Conservation (phyloP, 306 rosid species). For the Prunus padus region DNA sequence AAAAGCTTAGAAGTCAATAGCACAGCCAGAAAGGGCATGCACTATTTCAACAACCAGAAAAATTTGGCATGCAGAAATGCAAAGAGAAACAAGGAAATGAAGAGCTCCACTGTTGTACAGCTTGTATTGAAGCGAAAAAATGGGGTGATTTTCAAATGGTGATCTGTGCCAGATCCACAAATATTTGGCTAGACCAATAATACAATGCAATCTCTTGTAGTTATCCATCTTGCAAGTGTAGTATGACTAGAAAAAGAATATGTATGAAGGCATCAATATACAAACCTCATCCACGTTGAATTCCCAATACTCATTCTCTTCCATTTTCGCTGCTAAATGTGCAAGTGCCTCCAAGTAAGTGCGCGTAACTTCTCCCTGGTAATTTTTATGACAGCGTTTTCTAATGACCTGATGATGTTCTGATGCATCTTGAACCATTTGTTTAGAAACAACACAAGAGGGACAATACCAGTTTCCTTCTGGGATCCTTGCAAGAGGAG, state of each 20-base stretch:
- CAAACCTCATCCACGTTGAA: conserved; percentile 73
- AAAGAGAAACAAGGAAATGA: neutral
- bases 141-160: neutral
- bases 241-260: conserved; percentile 19
- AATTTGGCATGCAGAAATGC: neutral
- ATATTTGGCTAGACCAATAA: neutral
- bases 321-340: conserved; percentile 63
- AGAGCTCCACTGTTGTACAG: neutral
- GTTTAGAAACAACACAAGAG: conserved; percentile 73
- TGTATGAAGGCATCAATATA: conserved; percentile 17
- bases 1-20: neutral
- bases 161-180: neutral
- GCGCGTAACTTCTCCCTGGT: conserved; percentile 68
- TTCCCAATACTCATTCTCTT: conserved; percentile 95
- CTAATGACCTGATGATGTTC: conserved; percentile 34
- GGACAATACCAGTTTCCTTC: conserved; percentile 99
- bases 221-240: neutral
- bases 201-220: conserved; percentile 2
- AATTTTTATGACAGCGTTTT: conserved; percentile 53
- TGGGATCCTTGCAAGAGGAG: conserved; percentile 98
- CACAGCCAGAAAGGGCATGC: neutral
- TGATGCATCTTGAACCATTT: conserved; percentile 50
- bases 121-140: neutral
- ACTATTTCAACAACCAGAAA: neutral
- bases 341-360: conserved; percentile 68